Evolutionary conservation across 2,329 filamentous ascomycete species (phyloP), one percentile per base, ranked within the genome.

Genomic region (Arthrinium puccinioides): DNA sequence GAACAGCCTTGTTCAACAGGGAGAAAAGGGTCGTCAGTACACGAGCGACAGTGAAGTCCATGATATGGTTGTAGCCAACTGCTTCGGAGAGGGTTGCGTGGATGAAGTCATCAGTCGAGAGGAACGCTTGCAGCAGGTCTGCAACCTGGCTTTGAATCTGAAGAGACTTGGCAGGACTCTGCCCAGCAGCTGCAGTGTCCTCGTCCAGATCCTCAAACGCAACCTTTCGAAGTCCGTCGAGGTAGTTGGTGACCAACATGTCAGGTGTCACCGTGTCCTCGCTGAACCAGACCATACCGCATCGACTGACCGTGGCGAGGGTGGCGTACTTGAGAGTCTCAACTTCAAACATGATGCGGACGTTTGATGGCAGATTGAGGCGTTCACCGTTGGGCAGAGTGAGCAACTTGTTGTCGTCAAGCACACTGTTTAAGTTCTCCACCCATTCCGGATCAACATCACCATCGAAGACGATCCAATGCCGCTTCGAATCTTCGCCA

Each of bases 281-380:
- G 57, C 88, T 98, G 66, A 97, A 98, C 92, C 92, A 99, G 11
- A 99, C 94, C 92, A 99, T 99, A 73, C 92, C 92, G 60, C 92
- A 99, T 66, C 92, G 88, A 80, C 86, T 94, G 55, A 99, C 92
- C n/a, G 92, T 99, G 39, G 92, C 92, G 30, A 98, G 76, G 0
- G 92, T 99, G 25, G 92, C 92, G 57, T 98, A 98, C 57, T 94
- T 95, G 42, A 99, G 72, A 4, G 83, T 97, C 66, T 98, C 94
- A 24, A 99, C 92, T 67, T 99, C 92, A 54, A 99, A 99, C 89
- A 99, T 96, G 63, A 99, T 94, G 49, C 94, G 87, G 19, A 99
- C 92, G 54, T 99, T 98, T 3, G 84, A 56, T 4, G 92, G 94
- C 29, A 99, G 66, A 56, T 92, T 96, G 38, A 99, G 81, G 70